These are phyloP conservation scores for Cucumis hystrix DNA, from an alignment of 306 rosid species.

Conservation along the genomic window DNA sequence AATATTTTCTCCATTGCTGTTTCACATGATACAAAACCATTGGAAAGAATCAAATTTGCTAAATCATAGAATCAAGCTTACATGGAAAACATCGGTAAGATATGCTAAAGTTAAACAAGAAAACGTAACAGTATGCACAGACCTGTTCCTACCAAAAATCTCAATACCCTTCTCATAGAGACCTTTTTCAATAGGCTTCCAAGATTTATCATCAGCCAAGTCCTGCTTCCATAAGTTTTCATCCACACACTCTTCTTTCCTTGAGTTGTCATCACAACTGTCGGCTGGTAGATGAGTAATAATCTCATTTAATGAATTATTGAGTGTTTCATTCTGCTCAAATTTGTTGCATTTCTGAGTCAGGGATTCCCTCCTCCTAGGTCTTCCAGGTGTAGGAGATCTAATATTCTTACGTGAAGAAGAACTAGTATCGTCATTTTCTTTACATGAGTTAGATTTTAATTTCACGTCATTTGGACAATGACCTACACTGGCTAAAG, in stretches of 20 bases:
- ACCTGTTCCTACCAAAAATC: slow-evolving; percentile 95
- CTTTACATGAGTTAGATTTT: slow-evolving; percentile 28
- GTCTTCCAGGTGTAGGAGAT: slow-evolving; percentile 22
- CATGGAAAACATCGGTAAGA: neutral
- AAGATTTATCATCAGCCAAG: slow-evolving; percentile 42
- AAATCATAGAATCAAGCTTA: neutral
- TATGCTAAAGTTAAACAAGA: slow-evolving; percentile 8
- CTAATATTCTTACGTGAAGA: slow-evolving; percentile 27
- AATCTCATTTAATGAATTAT: slow-evolving; percentile 45
- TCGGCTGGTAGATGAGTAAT: slow-evolving; percentile 35
- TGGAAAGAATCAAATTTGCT: neutral
- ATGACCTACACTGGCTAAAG: slow-evolving; percentile 45
- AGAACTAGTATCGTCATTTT: slow-evolving; percentile 30
- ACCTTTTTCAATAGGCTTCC: slow-evolving; percentile 80
- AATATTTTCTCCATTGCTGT: neutral
- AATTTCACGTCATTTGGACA: slow-evolving; percentile 29
- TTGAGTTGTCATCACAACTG: slow-evolving; percentile 49
- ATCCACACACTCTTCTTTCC: slow-evolving; percentile 61
- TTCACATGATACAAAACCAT: neutral
- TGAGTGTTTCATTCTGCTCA: slow-evolving; percentile 40
- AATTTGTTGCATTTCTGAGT: slow-evolving; percentile 17
- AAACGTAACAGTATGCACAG: slow-evolving; percentile 14
- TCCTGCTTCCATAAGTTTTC: slow-evolving; percentile 63
- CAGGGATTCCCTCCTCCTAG: slow-evolving; percentile 29
- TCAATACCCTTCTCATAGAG: slow-evolving; percentile 85